Evolutionary conservation across 768 basidiomycete genomes (phyloP).

Genomic region (Naematelia aurantialba): DNA sequence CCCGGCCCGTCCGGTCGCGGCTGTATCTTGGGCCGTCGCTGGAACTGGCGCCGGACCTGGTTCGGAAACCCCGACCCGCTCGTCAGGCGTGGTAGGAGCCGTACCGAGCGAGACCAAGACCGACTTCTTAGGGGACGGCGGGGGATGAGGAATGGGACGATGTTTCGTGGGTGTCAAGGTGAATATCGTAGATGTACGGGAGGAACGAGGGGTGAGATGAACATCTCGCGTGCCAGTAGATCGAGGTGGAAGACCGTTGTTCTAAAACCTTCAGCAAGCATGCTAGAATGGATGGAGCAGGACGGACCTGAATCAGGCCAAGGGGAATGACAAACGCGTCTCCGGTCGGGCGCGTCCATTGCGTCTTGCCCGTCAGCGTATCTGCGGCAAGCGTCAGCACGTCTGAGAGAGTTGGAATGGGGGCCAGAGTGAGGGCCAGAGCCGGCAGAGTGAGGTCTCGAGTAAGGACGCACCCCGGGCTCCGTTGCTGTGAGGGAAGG

Average conservation of each 20-base stretch:
- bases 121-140: not conserved
- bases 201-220: not conserved
- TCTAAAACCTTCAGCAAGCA: slow-evolving; percentile 13
- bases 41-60: not conserved
- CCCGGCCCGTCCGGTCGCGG: not conserved
- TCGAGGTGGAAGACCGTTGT: slow-evolving; percentile 16
- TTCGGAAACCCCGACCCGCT: not conserved
- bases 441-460: no score
- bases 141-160: not conserved
- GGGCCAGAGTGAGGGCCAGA: no score
- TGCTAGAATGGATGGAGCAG: slow-evolving; percentile 1
- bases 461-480: no score
- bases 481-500: no score
- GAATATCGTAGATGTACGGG: not conserved
- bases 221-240: not conserved
- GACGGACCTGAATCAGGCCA: slow-evolving; percentile 68
- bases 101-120: no score
- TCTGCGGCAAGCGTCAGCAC: slow-evolving; percentile 44
- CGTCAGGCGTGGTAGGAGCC: not conserved
- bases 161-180: not conserved
- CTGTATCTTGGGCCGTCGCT: no score
- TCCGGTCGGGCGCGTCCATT: slow-evolving; percentile 75
- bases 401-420: no score
- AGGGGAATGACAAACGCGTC: slow-evolving; percentile 85
- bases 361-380: slow-evolving; percentile 82